Evolutionary conservation across 225 moss, liverwort and hornwort species (phyloP).

Genomic region (Straminergon stramineum): DNA sequence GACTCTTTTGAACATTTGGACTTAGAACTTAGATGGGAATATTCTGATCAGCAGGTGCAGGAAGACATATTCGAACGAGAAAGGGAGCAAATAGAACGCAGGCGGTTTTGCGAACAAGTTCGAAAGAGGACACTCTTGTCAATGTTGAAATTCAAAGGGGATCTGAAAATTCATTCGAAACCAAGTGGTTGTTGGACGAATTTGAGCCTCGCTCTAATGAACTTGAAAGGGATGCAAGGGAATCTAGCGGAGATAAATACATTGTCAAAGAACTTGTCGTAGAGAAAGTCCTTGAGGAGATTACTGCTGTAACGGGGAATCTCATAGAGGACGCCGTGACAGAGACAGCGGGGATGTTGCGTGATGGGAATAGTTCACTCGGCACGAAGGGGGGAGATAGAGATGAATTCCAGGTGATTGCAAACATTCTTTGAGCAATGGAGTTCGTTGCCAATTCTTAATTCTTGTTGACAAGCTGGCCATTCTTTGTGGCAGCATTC

Average conservation of each 20-base stretch:
- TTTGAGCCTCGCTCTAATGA: not conserved
- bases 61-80: conserved; percentile 3
- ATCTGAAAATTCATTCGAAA: conserved; percentile 13
- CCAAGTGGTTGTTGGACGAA: conserved; percentile 22
- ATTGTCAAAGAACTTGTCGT: conserved; percentile 3
- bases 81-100: not conserved
- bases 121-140: conserved; percentile 15
- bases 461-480: not conserved
- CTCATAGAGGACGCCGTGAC: conserved; percentile 15
- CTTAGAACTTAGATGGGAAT: not conserved
- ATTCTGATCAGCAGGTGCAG: conserved; percentile 7
- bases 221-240: not conserved
- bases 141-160: conserved; percentile 24
- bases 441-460: not conserved
- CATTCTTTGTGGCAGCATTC: not conserved
- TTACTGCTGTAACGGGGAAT: conserved; percentile 1
- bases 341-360: conserved; percentile 19
- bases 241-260: not conserved
- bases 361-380: conserved; percentile 23
- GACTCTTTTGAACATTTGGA: not conserved
- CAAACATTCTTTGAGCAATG: not conserved
- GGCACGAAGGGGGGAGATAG: conserved; percentile 17
- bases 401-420: conserved; percentile 46
- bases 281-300: conserved; percentile 5
- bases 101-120: conserved; percentile 23